Conservation (phyloP, 1,284 basidiomycete species). For the Fistulina hepatica region DNA sequence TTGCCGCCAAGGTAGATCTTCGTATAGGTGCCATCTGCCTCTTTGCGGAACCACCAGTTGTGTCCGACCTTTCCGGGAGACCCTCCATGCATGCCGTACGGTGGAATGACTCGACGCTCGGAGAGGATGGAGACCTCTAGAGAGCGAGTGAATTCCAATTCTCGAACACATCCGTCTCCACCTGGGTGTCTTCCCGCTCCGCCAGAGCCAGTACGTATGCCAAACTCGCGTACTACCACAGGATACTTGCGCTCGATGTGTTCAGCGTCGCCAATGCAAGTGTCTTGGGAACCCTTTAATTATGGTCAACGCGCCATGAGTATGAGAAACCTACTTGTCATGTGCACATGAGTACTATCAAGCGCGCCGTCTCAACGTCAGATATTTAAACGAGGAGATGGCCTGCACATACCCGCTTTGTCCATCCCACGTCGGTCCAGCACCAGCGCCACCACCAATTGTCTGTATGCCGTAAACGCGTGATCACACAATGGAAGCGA, state of each 20-base stretch:
- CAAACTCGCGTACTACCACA: constrained; percentile 77
- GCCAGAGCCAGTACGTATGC: constrained; percentile 65
- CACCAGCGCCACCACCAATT: constrained; percentile 89
- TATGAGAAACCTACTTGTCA: neutral
- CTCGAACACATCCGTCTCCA: constrained; percentile 81
- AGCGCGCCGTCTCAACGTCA: no score
- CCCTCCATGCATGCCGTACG: constrained; percentile 88
- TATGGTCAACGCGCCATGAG: no score
- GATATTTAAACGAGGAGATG: no score
- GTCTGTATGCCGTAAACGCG: constrained; percentile 39
- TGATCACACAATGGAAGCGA: neutral
- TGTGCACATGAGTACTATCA: no score
- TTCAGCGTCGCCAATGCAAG: constrained; percentile 73
- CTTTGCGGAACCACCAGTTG: constrained; percentile 76
- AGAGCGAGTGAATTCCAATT: constrained; percentile 79
- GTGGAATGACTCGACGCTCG: constrained; percentile 80
- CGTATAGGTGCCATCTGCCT: constrained; percentile 63
- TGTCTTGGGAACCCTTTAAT: neutral
- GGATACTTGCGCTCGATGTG: constrained; percentile 89
- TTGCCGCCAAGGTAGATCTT: no score
- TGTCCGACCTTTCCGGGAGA: constrained; percentile 64
- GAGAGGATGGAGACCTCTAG: constrained; percentile 84
- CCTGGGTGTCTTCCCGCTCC: constrained; percentile 74
- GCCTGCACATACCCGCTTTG: constrained; percentile 61
- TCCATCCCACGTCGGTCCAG: constrained; percentile 85